Conservation (phyloP, 2,329 filamentous ascomycete genomes). For the Endothia cerciana region DNA sequence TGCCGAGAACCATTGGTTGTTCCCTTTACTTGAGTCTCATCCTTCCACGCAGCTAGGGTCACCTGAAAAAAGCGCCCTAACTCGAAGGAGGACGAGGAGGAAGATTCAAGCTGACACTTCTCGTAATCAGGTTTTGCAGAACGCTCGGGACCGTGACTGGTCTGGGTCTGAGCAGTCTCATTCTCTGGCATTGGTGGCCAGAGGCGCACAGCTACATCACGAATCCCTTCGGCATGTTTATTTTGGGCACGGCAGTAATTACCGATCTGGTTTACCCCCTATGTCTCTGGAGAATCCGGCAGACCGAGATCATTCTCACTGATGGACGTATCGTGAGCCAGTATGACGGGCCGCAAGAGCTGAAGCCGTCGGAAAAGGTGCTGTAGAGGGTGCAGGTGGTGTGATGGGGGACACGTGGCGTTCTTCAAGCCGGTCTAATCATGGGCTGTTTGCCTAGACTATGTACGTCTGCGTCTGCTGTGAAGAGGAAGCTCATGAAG, state of each 20-base stretch:
- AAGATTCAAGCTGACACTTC: slow-evolving; percentile 12
- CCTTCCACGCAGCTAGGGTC: background rate
- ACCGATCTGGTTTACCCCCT: slow-evolving; percentile 52
- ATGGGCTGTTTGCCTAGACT: background rate
- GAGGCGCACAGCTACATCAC: slow-evolving; percentile 53
- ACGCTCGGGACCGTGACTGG: slow-evolving; percentile 48
- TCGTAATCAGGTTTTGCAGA: slow-evolving; percentile 45
- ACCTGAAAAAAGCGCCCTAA: background rate
- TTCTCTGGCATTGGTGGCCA: slow-evolving; percentile 56
- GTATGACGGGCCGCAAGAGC: background rate
- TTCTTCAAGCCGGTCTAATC: background rate
- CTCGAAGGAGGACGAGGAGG: background rate
- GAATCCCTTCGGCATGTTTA: slow-evolving; percentile 47
- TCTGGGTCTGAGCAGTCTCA: slow-evolving; percentile 42
- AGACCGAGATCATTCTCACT: slow-evolving; percentile 42
- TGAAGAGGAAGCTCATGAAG: too few relatives aligned
- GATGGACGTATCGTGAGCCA: slow-evolving; percentile 42
- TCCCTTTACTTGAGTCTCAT: background rate
- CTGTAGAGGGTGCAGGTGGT: background rate
- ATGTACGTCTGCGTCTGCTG: too few relatives aligned
- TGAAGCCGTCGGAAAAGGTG: slow-evolving; percentile 10
- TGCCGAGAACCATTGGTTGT: background rate
- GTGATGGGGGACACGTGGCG: background rate
- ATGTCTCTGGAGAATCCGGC: slow-evolving; percentile 44
- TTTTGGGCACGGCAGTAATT: slow-evolving; percentile 44